Evolutionary conservation across 164 flowering plant species (phyloP), one percentile per base, ranked within the genome.

Genomic region (Aristolochia californica): DNA sequence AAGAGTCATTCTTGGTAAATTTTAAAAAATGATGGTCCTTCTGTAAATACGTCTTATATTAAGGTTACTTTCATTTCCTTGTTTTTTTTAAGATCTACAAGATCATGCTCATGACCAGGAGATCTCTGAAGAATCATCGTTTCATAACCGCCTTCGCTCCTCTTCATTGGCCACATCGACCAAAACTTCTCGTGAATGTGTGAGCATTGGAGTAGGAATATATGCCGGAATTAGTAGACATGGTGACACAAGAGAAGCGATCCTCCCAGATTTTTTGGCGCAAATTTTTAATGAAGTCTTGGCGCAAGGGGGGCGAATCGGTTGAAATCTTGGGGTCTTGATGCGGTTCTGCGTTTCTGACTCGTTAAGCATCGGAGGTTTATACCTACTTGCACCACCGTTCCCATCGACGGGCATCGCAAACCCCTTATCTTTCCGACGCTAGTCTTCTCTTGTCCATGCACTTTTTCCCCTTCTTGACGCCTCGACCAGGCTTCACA

Each of bases 81-180:
- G n/a, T n/a, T n/a, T n/a, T n/a, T n/a, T n/a, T n/a, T n/a, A n/a
- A 0, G 49, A 15, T 21, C 49, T 47, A n/a, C 49, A 12, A 47
- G 49, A n/a, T 47, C 49, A 16, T 47, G 49, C 20, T 82, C 93
- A 45, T 80, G 67, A 26, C 87, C 89, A 0, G 83, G 83, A 0
- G 89, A 84, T n/a, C 97, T 67, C 22, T 85, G 77, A 70, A 96
- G 66, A 62, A 91, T 88, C 98, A 91, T 91, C 14, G 96, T 83
- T n/a, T 96, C 98, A 70, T 91, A 91, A 14, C 98, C 96, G 71
- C 88, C 96, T 3, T 88, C 90, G 0, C 98, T 96, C 96, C 67
- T 91, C 95, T 49, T 91, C 96, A 71, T 88, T 91, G 0, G 91
- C 98, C 86, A 78, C 86, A 58, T 91, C 96, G 22, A 77, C 94